Conservation (phyloP, 2,329 filamentous ascomycete genomes). For the Trichoderma lentiforme region DNA sequence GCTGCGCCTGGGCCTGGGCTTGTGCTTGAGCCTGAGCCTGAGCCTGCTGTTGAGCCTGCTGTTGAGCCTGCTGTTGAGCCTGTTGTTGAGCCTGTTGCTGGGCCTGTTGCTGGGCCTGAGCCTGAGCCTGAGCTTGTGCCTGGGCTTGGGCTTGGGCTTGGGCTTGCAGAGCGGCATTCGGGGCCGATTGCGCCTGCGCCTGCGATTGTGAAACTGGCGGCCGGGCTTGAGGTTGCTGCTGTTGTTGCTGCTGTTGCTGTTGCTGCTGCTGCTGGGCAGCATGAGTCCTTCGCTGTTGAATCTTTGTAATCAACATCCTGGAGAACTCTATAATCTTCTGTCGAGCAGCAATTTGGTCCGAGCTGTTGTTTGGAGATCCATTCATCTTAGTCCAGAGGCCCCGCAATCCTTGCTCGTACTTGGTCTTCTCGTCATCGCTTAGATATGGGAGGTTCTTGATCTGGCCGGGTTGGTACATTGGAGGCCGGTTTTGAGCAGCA, state of each 20-base stretch:
- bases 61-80: slow-evolving; percentile 23
- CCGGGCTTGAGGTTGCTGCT: slow-evolving; percentile 24
- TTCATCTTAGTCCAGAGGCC: slow-evolving; percentile 53
- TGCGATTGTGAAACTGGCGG: slow-evolving; percentile 17
- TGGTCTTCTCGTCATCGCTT: slow-evolving; percentile 52
- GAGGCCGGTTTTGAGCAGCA: slow-evolving; percentile 29
- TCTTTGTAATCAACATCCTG: slow-evolving; percentile 52
- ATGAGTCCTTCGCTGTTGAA: slow-evolving; percentile 40
- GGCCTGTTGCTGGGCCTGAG: slow-evolving; percentile 27
- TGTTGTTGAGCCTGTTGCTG: slow-evolving; percentile 29
- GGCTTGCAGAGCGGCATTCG: neutral
- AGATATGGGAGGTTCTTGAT: slow-evolving; percentile 51
- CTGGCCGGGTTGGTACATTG: slow-evolving; percentile 50
- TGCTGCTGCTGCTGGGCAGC: slow-evolving; percentile 34
- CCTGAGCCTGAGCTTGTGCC: slow-evolving; percentile 27
- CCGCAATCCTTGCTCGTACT: slow-evolving; percentile 57
- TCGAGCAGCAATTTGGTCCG: slow-evolving; percentile 49
- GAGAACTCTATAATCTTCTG: slow-evolving; percentile 61
- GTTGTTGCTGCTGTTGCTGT: slow-evolving; percentile 20
- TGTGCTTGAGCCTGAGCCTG: slow-evolving; percentile 22
- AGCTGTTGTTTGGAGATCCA: slow-evolving; percentile 44
- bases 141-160: slow-evolving; percentile 21
- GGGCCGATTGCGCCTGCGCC: neutral
- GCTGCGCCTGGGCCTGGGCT: slow-evolving; percentile 22
- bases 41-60: slow-evolving; percentile 24